Percentiles rank a stretch among this genome's conserved stretches.
Evolutionary conservation across 768 basidiomycete species (phyloP).

Genomic region (Vishniacozyma victoriae): DNA sequence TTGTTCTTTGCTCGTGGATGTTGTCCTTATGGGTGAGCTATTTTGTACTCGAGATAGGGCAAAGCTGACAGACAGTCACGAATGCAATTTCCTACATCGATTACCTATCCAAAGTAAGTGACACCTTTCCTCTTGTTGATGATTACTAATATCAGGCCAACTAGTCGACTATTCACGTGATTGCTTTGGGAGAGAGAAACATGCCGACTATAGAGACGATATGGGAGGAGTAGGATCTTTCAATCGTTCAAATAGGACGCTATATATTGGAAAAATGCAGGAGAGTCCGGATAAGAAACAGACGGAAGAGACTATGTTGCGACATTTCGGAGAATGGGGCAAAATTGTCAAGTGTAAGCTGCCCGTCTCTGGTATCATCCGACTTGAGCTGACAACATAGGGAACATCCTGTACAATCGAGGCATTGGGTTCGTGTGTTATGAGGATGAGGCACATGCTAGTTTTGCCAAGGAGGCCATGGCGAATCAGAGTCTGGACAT

Average conservation of each 20-base stretch:
- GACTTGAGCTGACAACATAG: constrained; percentile 46
- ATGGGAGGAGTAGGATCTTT: constrained; percentile 99
- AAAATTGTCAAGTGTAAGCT: constrained; percentile 78
- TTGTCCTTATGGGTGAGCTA: constrained; percentile 75
- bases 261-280: constrained; percentile 90
- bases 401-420: constrained; percentile 86
- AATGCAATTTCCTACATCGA: constrained; percentile 91
- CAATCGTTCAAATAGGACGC: constrained; percentile 83
- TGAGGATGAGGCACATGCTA: constrained; percentile 72
- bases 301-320: constrained; percentile 80
- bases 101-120: constrained; percentile 62
- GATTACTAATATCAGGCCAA: constrained; percentile 35
- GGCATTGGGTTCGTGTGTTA: constrained; percentile 98
- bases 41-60: not conserved
- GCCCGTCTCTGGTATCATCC: not conserved
- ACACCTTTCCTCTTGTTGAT: not conserved
- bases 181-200: constrained; percentile 95
- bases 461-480: constrained; percentile 98
- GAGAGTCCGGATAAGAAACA: constrained; percentile 62
- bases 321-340: constrained; percentile 96
- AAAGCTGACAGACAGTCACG: constrained; percentile 47
- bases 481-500: constrained; percentile 95
- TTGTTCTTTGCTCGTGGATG: constrained; percentile 94
- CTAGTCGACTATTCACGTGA: constrained; percentile 91
- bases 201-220: constrained; percentile 93